These are phyloP conservation scores for Dioscorea alata DNA, from an alignment of 106 monocot species.

Conservation along the genomic window DNA sequence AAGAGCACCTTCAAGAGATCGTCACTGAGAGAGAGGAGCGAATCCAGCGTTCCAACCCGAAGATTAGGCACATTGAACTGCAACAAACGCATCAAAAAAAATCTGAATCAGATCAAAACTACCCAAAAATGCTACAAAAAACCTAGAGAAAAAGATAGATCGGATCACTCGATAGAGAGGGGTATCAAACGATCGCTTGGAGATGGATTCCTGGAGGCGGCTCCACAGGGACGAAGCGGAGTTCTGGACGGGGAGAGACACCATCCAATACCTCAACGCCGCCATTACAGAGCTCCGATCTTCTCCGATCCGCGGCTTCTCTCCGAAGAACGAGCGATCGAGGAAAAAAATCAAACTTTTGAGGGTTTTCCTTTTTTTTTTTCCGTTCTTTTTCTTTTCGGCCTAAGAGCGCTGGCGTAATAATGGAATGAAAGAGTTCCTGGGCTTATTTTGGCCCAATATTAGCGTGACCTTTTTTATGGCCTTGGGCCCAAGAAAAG, in stretches of 20 bases:
- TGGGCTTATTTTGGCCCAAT: no score
- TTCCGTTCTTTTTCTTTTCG: no score
- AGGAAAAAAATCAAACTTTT: no score
- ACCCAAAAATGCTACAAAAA: not conserved
- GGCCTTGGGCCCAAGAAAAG: no score
- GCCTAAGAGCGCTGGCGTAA: no score
- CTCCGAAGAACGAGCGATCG: no score
- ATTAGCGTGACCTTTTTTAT: no score
- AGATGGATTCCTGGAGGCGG: slow-evolving; percentile 59
- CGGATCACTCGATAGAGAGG: slow-evolving; percentile 71
- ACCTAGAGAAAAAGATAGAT: not conserved
- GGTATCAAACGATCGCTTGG: slow-evolving; percentile 81
- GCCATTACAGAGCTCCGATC: slow-evolving; percentile 13
- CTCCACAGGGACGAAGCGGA: slow-evolving; percentile 51
- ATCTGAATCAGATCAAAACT: slow-evolving; percentile 7
- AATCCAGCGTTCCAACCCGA: slow-evolving; percentile 89
- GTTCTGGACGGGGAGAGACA: slow-evolving; percentile 65
- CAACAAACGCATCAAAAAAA: slow-evolving; percentile 1
- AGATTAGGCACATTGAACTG: slow-evolving; percentile 87
- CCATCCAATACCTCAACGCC: slow-evolving; percentile 83
- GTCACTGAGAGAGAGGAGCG: slow-evolving; percentile 83
- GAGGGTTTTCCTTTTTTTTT: no score
- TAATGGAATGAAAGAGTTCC: no score
- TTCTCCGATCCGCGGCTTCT: no score
- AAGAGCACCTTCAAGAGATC: slow-evolving; percentile 74